A percentile compares a stretch with the other conserved stretches of the same genome.
Evolutionary conservation across 768 basidiomycete species (phyloP).

Genomic region (Mrakia frigida): DNA sequence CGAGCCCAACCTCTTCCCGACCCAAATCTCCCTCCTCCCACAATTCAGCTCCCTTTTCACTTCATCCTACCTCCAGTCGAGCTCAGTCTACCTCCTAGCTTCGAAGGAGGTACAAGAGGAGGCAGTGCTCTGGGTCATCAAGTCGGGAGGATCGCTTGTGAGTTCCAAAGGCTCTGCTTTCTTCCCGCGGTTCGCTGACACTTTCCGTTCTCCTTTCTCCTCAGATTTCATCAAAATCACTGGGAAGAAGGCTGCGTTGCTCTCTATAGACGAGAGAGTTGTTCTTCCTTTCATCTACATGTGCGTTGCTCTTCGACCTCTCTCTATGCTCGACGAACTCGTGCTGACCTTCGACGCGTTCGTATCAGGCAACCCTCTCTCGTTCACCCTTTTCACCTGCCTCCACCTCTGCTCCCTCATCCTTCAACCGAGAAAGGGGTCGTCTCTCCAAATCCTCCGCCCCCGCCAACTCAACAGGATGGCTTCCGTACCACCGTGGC

Average conservation of each 20-base stretch:
- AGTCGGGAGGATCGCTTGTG: slow-evolving; percentile 16
- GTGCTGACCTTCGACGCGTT: neutral
- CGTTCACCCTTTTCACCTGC: neutral
- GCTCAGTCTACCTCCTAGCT: neutral
- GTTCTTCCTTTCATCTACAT: slow-evolving; percentile 11
- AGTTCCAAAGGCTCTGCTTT: neutral
- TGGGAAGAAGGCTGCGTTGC: neutral
- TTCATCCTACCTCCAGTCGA: neutral
- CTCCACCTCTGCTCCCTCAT: neutral
- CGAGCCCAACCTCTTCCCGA: neutral
- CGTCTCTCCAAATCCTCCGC: neutral
- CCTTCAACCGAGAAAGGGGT: neutral
- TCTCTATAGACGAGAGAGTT: neutral
- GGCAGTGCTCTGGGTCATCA: neutral
- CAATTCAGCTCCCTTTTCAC: neutral
- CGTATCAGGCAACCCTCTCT: neutral
- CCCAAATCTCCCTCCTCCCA: neutral
- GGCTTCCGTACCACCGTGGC: neutral
- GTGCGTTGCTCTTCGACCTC: neutral
- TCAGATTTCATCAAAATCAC: slow-evolving; percentile 18
- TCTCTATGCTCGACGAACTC: neutral
- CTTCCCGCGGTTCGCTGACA: neutral
- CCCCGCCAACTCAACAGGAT: neutral
- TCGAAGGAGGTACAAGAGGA: slow-evolving; percentile 4
- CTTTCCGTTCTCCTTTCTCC: neutral